Evolutionary conservation across 768 basidiomycete genomes (phyloP).

Genomic region (Nidula microcarpa): DNA sequence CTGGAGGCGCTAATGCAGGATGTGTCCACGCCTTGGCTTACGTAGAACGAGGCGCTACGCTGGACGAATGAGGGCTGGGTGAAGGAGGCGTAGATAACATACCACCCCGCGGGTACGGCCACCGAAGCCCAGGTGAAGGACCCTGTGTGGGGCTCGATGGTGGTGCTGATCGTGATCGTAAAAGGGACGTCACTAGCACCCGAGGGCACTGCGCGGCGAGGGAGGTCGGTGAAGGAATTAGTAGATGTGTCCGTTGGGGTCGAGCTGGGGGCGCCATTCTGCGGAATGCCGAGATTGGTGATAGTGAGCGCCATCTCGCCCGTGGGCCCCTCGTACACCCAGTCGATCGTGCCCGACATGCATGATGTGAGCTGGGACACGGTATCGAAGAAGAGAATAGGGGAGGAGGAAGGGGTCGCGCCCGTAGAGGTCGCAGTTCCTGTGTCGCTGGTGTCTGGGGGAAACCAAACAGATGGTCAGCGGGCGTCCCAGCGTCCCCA

Average conservation of each 20-base stretch:
- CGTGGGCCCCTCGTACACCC: slow-evolving; percentile 34
- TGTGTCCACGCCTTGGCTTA: slow-evolving; percentile 23
- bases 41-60: slow-evolving; percentile 24
- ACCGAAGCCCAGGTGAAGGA: slow-evolving; percentile 43
- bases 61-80: slow-evolving; percentile 9
- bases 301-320: slow-evolving; percentile 28
- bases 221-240: slow-evolving; percentile 1
- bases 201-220: slow-evolving; percentile 10
- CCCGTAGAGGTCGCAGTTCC: not conserved
- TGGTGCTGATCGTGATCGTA: slow-evolving; percentile 17
- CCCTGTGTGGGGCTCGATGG: slow-evolving; percentile 18
- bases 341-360: slow-evolving; percentile 20
- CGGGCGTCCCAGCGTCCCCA: no score
- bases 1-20: slow-evolving; percentile 22
- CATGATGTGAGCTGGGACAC: slow-evolving; percentile 20
- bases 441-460: no score
- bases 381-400: slow-evolving; percentile 15
- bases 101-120: slow-evolving; percentile 46
- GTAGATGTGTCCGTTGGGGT: slow-evolving; percentile 3
- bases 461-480: no score
- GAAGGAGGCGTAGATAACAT: slow-evolving; percentile 29
- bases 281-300: slow-evolving; percentile 31
- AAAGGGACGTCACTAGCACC: slow-evolving; percentile 9
- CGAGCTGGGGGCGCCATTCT: slow-evolving; percentile 11
- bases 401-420: slow-evolving; percentile 1